Percentiles rank a stretch among this genome's conserved stretches.
Conservation (phyloP, 140 eudicot species). For the Erigeron philadelphicus region DNA sequence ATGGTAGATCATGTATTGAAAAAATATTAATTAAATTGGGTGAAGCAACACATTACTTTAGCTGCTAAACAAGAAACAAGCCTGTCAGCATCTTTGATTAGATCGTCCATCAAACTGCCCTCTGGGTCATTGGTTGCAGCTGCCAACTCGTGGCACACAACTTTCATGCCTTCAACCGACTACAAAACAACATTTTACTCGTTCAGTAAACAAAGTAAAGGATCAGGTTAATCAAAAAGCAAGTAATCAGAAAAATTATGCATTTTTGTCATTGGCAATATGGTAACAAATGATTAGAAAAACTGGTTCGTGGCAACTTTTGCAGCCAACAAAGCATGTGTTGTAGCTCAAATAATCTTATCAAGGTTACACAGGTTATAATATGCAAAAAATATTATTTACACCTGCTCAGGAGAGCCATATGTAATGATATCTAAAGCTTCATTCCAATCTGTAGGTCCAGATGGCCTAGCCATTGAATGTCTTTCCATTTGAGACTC, state of each 20-base stretch:
- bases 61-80: slow-evolving; percentile 86
- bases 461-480: slow-evolving; percentile 47
- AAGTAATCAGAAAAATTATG: neutral
- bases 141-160: slow-evolving; percentile 81
- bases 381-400: neutral
- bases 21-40: neutral
- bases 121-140: slow-evolving; percentile 76
- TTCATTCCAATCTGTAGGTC: slow-evolving; percentile 94
- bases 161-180: slow-evolving; percentile 99
- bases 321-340: neutral
- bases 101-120: slow-evolving; percentile 68
- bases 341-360: neutral
- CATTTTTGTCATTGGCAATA: neutral
- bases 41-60: slow-evolving; percentile 42
- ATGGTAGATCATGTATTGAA: neutral
- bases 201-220: neutral
- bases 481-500: slow-evolving; percentile 69
- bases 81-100: slow-evolving; percentile 86
- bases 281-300: neutral
- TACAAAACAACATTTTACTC: slow-evolving; percentile 26
- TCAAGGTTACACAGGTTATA: neutral
- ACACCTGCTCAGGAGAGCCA: slow-evolving; percentile 97
- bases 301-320: neutral
- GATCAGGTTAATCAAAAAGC: no score
- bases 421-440: slow-evolving; percentile 79